phyloP scores from a whole-genome alignment of 129 eudicot species.

The Helianthus tuberosus region DNA sequence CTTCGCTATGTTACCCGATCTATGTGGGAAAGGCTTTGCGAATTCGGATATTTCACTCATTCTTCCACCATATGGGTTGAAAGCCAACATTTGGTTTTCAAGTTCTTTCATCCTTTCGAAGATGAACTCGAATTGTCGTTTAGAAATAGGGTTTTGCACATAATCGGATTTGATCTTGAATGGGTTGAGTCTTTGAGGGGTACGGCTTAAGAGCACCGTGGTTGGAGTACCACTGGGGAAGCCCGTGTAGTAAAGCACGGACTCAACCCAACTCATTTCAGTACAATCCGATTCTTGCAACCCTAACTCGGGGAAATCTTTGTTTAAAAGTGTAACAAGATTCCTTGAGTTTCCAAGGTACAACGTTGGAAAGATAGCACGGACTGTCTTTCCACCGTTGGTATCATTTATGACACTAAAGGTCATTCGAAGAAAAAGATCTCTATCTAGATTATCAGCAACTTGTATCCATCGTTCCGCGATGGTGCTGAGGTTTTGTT shows the following conservation, averaged over 20 bases:
- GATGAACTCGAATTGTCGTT: slow-evolving; percentile 35
- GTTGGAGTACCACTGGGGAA: slow-evolving; percentile 32
- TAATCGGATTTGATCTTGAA: slow-evolving; percentile 52
- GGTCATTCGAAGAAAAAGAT: slow-evolving; percentile 40
- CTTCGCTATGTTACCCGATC: slow-evolving; percentile 45
- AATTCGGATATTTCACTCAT: slow-evolving; percentile 45
- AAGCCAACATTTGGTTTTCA: slow-evolving; percentile 25
- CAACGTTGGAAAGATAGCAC: slow-evolving; percentile 37
- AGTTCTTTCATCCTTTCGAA: slow-evolving; percentile 31
- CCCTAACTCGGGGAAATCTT: slow-evolving; percentile 48
- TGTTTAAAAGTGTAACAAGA: slow-evolving; percentile 30
- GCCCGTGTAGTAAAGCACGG: slow-evolving; percentile 29
- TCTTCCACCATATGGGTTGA: slow-evolving; percentile 58
- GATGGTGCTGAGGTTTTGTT: slow-evolving; percentile 28
- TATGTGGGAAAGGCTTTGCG: slow-evolving; percentile 53
- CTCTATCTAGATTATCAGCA: slow-evolving; percentile 34
- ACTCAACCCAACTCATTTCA: slow-evolving; percentile 52
- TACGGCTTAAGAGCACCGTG: slow-evolving; percentile 31
- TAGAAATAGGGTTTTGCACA: slow-evolving; percentile 33
- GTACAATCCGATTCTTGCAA: slow-evolving; percentile 36
- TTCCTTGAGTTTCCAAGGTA: slow-evolving; percentile 38
- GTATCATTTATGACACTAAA: slow-evolving; percentile 24
- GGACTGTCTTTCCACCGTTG: slow-evolving; percentile 23
- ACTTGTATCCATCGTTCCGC: slow-evolving; percentile 35
- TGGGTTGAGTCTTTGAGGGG: slow-evolving; percentile 20